phyloP scores from a whole-genome alignment of 169 alveolate species.

The Eimeria tenella region DNA sequence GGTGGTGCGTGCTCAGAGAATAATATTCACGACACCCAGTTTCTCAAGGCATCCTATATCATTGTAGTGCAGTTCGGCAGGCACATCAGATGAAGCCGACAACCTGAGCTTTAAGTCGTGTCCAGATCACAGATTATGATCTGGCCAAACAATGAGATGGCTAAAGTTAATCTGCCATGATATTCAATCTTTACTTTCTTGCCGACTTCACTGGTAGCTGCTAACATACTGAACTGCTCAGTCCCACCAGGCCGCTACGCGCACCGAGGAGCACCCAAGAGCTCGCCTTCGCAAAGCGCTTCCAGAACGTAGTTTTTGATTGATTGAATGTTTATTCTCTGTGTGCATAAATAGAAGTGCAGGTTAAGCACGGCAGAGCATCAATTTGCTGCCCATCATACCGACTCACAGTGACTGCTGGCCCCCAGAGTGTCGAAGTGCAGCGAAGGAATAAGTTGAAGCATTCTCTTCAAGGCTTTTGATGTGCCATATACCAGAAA shows the following conservation, averaged over 20 bases:
- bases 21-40: too few species aligned
- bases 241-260: conserved; percentile 74
- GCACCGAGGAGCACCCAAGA: conserved; percentile 67
- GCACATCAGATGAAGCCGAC: too few species aligned
- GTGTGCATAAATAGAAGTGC: conserved; percentile 15
- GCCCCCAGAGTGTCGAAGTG: conserved; percentile 59
- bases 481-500: not conserved
- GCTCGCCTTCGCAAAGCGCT: not conserved
- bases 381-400: not conserved
- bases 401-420: conserved; percentile 50
- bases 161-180: too few species aligned
- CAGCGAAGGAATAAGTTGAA: conserved; percentile 40
- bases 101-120: too few species aligned
- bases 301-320: conserved; percentile 16
- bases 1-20: too few species aligned
- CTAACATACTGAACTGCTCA: conserved; percentile 46
- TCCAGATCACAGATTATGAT: too few species aligned
- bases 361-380: not conserved
- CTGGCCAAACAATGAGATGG: too few species aligned
- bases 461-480: conserved; percentile 22
- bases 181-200: not conserved
- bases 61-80: too few species aligned
- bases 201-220: not conserved
- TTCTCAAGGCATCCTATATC: too few species aligned
- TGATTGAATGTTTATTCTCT: not conserved